Conservation (phyloP, 331 rosid species). For the Quercus phellos region DNA sequence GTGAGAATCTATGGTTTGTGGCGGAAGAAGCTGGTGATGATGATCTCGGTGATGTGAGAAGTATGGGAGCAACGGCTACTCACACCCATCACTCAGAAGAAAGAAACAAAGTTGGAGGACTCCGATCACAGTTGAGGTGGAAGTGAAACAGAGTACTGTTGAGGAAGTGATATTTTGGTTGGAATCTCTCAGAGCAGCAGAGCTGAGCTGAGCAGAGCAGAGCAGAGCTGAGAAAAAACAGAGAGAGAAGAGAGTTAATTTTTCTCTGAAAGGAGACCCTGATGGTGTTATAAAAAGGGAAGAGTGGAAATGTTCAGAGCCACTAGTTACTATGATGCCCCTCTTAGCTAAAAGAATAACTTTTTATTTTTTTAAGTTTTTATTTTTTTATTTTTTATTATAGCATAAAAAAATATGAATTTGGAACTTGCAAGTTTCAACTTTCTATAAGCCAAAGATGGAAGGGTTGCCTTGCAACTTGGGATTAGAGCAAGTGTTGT, state of each 20-base stretch:
- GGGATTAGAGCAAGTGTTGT: no score
- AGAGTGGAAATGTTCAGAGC: background rate
- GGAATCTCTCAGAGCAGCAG: no score
- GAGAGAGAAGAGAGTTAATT: background rate
- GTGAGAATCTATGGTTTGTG: conserved; percentile 53
- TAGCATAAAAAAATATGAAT: background rate
- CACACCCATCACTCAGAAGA: conserved; percentile 92
- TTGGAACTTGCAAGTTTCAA: background rate
- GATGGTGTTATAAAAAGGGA: background rate
- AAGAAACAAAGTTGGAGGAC: background rate
- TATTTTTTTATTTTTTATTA: background rate
- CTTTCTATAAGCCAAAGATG: no score
- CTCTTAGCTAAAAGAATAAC: background rate
- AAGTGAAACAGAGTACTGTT: background rate
- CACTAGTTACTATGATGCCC: conserved; percentile 26
- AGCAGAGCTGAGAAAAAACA: no score
- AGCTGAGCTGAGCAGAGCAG: no score
- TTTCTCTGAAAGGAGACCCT: background rate
- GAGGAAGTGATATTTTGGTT: background rate
- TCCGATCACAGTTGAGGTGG: background rate
- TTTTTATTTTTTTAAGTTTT: background rate
- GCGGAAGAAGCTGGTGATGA: conserved; percentile 97
- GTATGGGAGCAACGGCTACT: conserved; percentile 89
- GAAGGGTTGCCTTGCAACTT: no score
- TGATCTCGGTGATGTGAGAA: conserved; percentile 89